These are phyloP conservation scores for Nicotiana tabacum DNA, from an alignment of 257 asterid species.

Conservation along the genomic window DNA sequence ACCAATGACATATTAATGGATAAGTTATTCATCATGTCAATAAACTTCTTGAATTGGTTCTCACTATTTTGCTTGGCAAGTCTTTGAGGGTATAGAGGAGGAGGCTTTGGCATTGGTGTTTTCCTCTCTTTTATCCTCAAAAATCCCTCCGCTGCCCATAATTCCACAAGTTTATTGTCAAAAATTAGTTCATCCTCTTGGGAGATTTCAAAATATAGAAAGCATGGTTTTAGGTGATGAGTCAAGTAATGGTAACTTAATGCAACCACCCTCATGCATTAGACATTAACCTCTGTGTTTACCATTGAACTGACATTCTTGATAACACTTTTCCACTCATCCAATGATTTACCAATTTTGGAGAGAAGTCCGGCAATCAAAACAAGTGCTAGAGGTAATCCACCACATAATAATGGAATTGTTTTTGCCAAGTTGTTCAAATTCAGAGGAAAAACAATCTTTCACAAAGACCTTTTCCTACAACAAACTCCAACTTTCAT, in stretches of 20 bases:
- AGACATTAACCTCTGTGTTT: not conserved
- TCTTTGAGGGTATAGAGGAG: too few relatives aligned
- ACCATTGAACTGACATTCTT: not conserved
- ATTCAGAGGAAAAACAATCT: not conserved
- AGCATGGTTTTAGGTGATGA: constrained; percentile 9
- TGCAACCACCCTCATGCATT: not conserved
- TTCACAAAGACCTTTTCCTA: not conserved
- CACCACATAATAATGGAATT: not conserved
- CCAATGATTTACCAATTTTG: not conserved
- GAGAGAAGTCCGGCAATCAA: constrained; percentile 6
- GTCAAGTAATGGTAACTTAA: constrained; percentile 15
- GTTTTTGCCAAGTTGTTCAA: not conserved
- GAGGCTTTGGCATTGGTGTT: too few relatives aligned
- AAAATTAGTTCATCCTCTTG: not conserved
- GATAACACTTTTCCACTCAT: not conserved
- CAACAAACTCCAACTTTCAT: constrained; percentile 13
- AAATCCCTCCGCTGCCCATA: constrained; percentile 21
- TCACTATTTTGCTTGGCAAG: too few relatives aligned
- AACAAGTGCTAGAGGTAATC: constrained; percentile 6
- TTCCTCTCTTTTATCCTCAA: not conserved
- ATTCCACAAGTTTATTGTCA: constrained; percentile 2
- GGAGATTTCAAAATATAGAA: not conserved
- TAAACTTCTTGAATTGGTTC: too few relatives aligned
- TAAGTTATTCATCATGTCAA: too few relatives aligned
- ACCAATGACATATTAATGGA: too few relatives aligned